Percentiles rank a stretch among this genome's conserved stretches.
Conservation (phyloP, 371 early-diverging fungal genomes). For the Vairimorpha necatrix region DNA sequence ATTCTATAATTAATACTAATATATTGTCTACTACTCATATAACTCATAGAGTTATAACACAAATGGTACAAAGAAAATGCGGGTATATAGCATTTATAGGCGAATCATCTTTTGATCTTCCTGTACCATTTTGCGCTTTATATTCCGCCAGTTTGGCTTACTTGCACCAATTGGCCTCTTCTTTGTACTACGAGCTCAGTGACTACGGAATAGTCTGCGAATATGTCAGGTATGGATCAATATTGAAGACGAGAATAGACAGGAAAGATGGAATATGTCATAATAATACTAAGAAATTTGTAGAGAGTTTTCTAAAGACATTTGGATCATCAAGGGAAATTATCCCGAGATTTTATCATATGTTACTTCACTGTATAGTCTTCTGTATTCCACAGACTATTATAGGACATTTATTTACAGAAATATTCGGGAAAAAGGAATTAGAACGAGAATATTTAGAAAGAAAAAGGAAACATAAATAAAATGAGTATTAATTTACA, state of each 20-base stretch:
- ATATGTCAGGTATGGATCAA: conserved; percentile 79
- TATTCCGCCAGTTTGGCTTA: conserved; percentile 89
- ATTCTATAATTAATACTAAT: conserved; percentile 78
- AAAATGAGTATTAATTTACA: neutral
- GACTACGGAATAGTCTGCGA: conserved; percentile 73
- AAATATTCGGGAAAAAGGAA: neutral
- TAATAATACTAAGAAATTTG: conserved; percentile 63
- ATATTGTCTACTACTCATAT: conserved; percentile 74
- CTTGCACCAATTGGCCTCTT: conserved; percentile 77
- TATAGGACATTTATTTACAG: neutral
- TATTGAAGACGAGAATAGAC: neutral
- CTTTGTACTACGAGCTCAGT: conserved; percentile 75
- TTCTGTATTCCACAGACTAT: neutral
- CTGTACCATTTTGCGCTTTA: conserved; percentile 77
- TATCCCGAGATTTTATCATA: conserved; percentile 75
- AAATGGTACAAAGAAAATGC: conserved; percentile 65
- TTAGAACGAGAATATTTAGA: neutral
- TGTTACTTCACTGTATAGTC: conserved; percentile 60
- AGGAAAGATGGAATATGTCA: neutral
- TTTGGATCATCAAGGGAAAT: conserved; percentile 72
- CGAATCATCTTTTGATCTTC: conserved; percentile 77
- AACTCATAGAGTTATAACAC: conserved; percentile 67
- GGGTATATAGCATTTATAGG: conserved; percentile 86
- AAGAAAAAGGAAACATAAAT: neutral
- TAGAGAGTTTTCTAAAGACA: conserved; percentile 69